Evolutionary conservation across 23 red algal species (phyloP), one percentile per base, ranked within the genome.

Genomic region (Gracilaria gracilis): DNA sequence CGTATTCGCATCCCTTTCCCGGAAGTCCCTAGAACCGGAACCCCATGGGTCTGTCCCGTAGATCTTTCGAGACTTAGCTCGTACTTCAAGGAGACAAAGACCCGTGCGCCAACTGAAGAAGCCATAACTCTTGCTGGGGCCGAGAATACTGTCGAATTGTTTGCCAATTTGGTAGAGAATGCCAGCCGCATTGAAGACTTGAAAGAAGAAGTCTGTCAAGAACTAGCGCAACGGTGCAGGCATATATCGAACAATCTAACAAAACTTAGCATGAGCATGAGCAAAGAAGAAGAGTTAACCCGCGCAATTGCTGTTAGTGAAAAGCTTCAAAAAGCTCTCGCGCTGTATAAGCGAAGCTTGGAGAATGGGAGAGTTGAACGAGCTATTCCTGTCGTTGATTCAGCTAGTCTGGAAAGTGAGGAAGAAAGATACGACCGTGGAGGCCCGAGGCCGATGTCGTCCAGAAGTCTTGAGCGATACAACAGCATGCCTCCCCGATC

Each of bases 101-200:
- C n/a, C 23, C 64, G 33, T 14, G 32, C 69, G 49, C 62, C 54
- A 11, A 20, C 72, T 20, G 72, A 77, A 28, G 72, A 77, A 77
- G 72, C 79, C 31, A 48, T 90, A 36, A 77, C 84, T 20, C 66
- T 96, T 33, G 86, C 59, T 4, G 88, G 85, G 34, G 84, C 91
- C 20, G 94, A 96, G 54, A 96, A 96, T 71, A 92, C 86, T 15
- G 94, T 96, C 20, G 84, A 42, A 1, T 67, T 96, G 94, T 85
- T 96, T 76, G 69, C 82, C 35, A 88, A 73, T 57, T 90, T 96
- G 50, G 62, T 96, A 0, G 88, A 96, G 9, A 92, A 87, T 23
- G 86, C 88, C 20, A 57, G 50, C 16, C 65, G 51, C 1, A 51
- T 88, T 31, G 61, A 75, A 37, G 86, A 95, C 32, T 49, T 94